These are phyloP conservation scores for Didymella pomorum DNA, from an alignment of 2,329 filamentous ascomycete genomes.

Conservation along the genomic window DNA sequence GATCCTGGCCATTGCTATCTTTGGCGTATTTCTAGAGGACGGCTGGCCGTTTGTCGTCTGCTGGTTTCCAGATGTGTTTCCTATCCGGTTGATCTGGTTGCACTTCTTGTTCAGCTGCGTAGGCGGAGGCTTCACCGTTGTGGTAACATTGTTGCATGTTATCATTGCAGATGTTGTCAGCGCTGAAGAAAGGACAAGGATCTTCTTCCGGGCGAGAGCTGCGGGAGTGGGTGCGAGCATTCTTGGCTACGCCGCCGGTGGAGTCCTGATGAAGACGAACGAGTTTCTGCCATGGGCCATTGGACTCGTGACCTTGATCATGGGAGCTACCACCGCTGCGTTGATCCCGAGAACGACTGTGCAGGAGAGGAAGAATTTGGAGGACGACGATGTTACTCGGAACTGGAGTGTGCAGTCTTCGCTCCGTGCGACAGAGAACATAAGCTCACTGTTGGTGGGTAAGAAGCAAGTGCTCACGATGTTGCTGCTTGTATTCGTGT, in stretches of 20 bases:
- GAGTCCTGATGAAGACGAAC: conserved; percentile 20
- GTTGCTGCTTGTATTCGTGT: conserved; percentile 24
- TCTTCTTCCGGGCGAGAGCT: conserved; percentile 28
- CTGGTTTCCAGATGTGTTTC: conserved; percentile 26
- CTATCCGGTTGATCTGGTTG: conserved; percentile 29
- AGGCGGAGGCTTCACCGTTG: conserved; percentile 27
- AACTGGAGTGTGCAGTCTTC: conserved; percentile 8
- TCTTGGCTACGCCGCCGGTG: conserved; percentile 26
- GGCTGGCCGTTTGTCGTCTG: conserved; percentile 25
- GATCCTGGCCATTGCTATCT: conserved; percentile 27
- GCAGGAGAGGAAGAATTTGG: not conserved
- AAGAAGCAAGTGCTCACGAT: conserved; percentile 22
- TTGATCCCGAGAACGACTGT: conserved; percentile 22
- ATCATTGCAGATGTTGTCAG: conserved; percentile 29
- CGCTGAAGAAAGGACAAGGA: conserved; percentile 23
- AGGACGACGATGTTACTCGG: not conserved
- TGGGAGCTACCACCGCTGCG: conserved; percentile 15
- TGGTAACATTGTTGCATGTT: conserved; percentile 29
- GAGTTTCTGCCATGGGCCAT: conserved; percentile 26
- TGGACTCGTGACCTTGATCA: conserved; percentile 14
- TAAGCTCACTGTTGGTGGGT: conserved; percentile 12
- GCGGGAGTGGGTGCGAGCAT: conserved; percentile 28
- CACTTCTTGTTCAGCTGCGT: conserved; percentile 27
- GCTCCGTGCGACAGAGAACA: not conserved
- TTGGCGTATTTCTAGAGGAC: conserved; percentile 27